Evolutionary conservation across 179 eudicot species (phyloP), one percentile per base, ranked within the genome.

Genomic region (Carnegiea gigantea): DNA sequence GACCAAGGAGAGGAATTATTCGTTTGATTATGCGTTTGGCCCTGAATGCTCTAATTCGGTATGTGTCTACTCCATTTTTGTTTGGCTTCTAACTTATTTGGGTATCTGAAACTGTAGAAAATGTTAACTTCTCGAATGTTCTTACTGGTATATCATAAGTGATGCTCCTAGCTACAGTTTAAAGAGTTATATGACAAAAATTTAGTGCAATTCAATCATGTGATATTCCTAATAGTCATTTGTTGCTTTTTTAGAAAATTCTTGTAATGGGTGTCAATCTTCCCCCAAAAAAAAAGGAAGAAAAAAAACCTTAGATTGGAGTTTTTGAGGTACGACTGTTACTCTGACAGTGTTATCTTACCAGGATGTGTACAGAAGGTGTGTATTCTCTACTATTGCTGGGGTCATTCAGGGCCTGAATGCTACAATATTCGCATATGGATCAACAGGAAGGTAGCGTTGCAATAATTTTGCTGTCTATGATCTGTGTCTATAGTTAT

Each of bases 401-500:
- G 97, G 97, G 73, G 95, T 93, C 48, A 86, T 91, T 84, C 97
- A 92, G 78, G 97, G 97, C 81, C 90, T 93, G 72, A 93, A 92
- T 84, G 93, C 94, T 65, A 93, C 97, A 46, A 85, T 92, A 64
- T 93, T 93, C 90, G 97, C 97, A 57, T 93, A 93, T 92, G 97
- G 97, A 70, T 89, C 95, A 75, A 93, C 97, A 49, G 97, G 97
- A 85, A 93, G 97, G 97, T 93, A 90, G 53, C 14, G 0, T 18
- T 73, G 70, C 17, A 17, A 38, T 46, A 43, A 15, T 28, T 76
- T 30, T 40, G 24, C 20, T n/a, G 12, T 72, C 57, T 38, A 18
- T 71, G 74, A 30, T 70, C 48, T 79, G 67, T 48, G 15, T 26
- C 76, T 49, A 24, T 70, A 7, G 59, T 57, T 72, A 36, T 30